Base-by-base conservation (phyloP, 108 stramenopile species). In the Nannochloropsis gaditana region DNA sequence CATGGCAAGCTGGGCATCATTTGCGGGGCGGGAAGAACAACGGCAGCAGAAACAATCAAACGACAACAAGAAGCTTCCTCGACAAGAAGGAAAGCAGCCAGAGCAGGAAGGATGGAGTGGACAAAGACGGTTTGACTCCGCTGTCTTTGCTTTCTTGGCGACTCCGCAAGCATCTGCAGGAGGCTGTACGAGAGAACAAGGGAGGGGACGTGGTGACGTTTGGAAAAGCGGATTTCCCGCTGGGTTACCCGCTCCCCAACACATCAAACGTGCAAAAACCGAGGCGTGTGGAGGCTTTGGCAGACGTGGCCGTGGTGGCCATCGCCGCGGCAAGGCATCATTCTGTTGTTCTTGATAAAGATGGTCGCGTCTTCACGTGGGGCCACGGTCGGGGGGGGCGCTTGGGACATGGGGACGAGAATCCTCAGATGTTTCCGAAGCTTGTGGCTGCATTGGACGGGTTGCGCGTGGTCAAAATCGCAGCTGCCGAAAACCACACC, bases 311-410 rank as follows among this genome's bases (percentile, higher is more conserved):
- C 9, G 84, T 85, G 17, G 84, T 83, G 21, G 45, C 79, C 31
- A 84, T 88, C 43, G 87, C 87, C 31, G 87, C 87, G 41, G 84
- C 87, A 45, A 88, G 82, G 87, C 50, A 83, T 43, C 84, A 85
- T 41, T 89, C 89, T 15, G 88, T 84, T n/a, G 89, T 87, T 21
- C 44, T 89, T 9, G 86, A 87, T n/a, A 11, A 21, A 21, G 85
- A 45, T 43, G 89, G 89, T 19, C 31, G 31, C 11, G 43, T 89
- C 45, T 89, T 84, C 59, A 86, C 89, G 43, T 89, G 89, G 89
- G 89, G 89, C 11, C 88, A 89, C 44, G 89, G 89, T n/a, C 45
- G 86, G 9, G 86, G 89, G 45, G 89, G 89, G 6, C 85, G 89
- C 41, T 43, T 89, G 11, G 89, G 89, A 19, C 89, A 89, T 43